Evolutionary conservation across 768 basidiomycete species (phyloP), one percentile per base, ranked within the genome.

Genomic region (Cyclocybe cylindracea): DNA sequence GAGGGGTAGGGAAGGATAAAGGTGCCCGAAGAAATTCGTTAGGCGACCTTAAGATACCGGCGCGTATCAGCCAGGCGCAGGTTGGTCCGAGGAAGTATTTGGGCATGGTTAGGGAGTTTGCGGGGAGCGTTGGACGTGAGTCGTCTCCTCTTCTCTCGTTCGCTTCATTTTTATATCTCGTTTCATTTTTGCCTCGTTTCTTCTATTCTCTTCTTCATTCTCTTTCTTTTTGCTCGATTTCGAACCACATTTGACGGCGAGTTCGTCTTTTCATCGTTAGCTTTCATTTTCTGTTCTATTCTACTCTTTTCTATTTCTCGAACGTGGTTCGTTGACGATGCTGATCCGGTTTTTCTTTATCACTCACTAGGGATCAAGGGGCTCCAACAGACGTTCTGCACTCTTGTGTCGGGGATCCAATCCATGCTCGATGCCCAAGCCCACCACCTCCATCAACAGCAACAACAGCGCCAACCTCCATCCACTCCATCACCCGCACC

Each of bases 81-180:
- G 84, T 85, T 2, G 84, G 85, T 11, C 64, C 94, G 44, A 79
- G 84, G 65, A 72, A 88, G 58, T 89, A 91, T 67, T 73, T 94
- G 64, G 83, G 82, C 0, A 85, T 92, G 79, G 90, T 95, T 4
- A 79, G 86, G 54, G 91, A 93, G 62, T 97, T 96, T 77, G 93
- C 93, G 9, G 69, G 75, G 5, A 86, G 84, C 60, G 80, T 97
- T 39, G 89, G 92, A 60, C 78, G 93, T 94, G 58, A 71, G 91
- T 82, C 8, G 34, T 53, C 48, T 38, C 41, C 24, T 24, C 24
- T 24, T 24, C 5, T 24, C 24, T 24, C 24, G 24, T 24, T 24
- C 24, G 24, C 2, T 24, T 24, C 5, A 24, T 24, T 24, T 24
- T 24, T 5, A 5, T 24, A 24, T 24, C 24, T 2, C 5, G 5